Evolutionary conservation across 257 asterid genomes (phyloP), one percentile per base, ranked within the genome.

Genomic region (Lantana camara): DNA sequence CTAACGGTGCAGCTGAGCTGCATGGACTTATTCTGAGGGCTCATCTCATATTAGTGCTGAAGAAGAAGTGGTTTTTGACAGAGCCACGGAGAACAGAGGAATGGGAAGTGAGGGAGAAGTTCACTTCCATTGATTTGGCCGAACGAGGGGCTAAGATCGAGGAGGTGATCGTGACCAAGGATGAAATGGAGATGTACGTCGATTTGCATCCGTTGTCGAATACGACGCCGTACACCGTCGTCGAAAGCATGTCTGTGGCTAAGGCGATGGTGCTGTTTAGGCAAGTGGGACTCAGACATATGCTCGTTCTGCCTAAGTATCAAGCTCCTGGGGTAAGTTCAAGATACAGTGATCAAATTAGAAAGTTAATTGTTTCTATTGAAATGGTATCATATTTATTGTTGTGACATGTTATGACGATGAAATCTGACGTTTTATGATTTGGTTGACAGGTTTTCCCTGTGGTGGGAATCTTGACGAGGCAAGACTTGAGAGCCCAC

Each of bases 401-500:
- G n/a, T n/a, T n/a, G n/a, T n/a, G n/a, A n/a, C 4, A 27, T 27
- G 32, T 27, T 2, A 27, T 27, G 32, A 27, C 2, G 5, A 15
- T 7, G 57, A 71, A 3, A 75, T 49, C 68, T 73, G 71, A 30
- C 51, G 46, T 47, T 69, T 54, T n/a, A n/a, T 48, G 20, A 22
- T 35, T 63, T 29, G 13, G 47, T 73, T 13, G 45, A 48, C 67
- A 92, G 96, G 95, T 83, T 35, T 73, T 66, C 17, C 90, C 98
- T 0, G 98, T 87, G 66, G 87, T 83, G 22, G 98, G 97, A 68
- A 82, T 92, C 73, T 77, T 92, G 86, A 89, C 97, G 9, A 81
- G 98, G 83, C 96, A 85, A 75, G 97, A 92, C 79, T 75, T 87
- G 79, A 87, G 84, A 59, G 86, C 85, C 13, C 87, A 89, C 79